Evolutionary conservation across 345 rosid genomes (phyloP), one percentile per base, ranked within the genome.

Genomic region (Reutealis trisperma): DNA sequence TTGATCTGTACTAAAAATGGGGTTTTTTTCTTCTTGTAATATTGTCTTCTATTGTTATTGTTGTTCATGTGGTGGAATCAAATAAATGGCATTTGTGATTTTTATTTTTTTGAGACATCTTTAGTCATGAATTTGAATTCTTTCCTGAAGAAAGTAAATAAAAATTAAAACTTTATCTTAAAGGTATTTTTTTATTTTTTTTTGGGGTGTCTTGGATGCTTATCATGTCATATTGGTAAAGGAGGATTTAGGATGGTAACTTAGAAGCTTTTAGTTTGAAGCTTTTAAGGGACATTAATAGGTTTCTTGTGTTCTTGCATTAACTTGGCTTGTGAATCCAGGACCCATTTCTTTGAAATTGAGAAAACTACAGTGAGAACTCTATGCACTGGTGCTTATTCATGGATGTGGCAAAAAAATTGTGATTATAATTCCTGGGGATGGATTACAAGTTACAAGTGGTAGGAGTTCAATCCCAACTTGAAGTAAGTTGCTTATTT

Each of bases 381-480:
- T 27, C 49, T 19, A 37, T 73, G 27, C 25, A 60, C 72, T 59
- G 78, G 63, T 62, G 47, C 63, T 44, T 60, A 12, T 75, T 79
- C 75, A 70, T 70, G 75, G 75, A 44, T 21, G 58, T 42, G 52
- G 64, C 58, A 54, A 6, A 22, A 41, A n/a, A 63, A 22, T 32
- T 54, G 24, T 79, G 66, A 75, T 69, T 75, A 18, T 70, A 79
- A 62, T 32, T 44, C 52, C 54, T 52, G 77, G 75, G 75, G 71
- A 87, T 89, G 92, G 91, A 87, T 69, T 62, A 47, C 51, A 85
- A 86, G 84, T 85, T 82, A 74, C 88, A 78, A 59, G 67, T 68
- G 21, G 72, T 71, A 27, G 84, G 84, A 60, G 60, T 65, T 34
- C 66, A 73, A 70, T 78, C 84, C 60, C 84, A 80, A 55, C 71